These are phyloP conservation scores for Calcarisporium arbuscula DNA, from an alignment of 2,329 filamentous ascomycete species.

Conservation along the genomic window DNA sequence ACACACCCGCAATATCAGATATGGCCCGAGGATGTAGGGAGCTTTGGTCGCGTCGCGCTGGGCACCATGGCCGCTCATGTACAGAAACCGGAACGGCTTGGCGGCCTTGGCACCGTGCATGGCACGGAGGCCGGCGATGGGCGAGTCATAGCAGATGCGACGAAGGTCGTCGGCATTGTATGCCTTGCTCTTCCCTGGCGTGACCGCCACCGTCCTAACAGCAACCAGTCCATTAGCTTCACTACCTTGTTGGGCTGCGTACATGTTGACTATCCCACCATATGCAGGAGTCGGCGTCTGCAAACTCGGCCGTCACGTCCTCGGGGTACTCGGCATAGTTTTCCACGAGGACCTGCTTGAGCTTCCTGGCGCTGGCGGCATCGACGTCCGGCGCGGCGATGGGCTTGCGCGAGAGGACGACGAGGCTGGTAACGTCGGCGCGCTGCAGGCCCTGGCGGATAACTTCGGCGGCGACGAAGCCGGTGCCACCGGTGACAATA, in stretches of 20 bases:
- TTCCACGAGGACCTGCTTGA: conserved; percentile 30
- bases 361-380: conserved; percentile 24
- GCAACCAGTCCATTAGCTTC: background rate
- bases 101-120: conserved; percentile 23
- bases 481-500: conserved; percentile 34
- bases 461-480: conserved; percentile 35
- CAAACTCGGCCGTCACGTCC: conserved; percentile 29
- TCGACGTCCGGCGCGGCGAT: conserved; percentile 19
- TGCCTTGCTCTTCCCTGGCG: conserved; percentile 24
- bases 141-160: conserved; percentile 32
- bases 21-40: conserved; percentile 21
- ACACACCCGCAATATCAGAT: too few species aligned
- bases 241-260: background rate
- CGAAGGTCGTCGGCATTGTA: conserved; percentile 28
- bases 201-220: conserved; percentile 34
- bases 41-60: conserved; percentile 40
- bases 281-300: conserved; percentile 35
- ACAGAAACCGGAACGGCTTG: conserved; percentile 39
- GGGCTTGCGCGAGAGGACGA: conserved; percentile 34
- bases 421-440: conserved; percentile 29
- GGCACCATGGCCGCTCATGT: conserved; percentile 38
- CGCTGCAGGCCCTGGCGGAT: conserved; percentile 33
- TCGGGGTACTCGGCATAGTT: conserved; percentile 36
- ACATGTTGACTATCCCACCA: conserved; percentile 22
- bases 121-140: conserved; percentile 24